phyloP scores from a whole-genome alignment of 108 stramenopile genomes.

The Craspedostauros australis region DNA sequence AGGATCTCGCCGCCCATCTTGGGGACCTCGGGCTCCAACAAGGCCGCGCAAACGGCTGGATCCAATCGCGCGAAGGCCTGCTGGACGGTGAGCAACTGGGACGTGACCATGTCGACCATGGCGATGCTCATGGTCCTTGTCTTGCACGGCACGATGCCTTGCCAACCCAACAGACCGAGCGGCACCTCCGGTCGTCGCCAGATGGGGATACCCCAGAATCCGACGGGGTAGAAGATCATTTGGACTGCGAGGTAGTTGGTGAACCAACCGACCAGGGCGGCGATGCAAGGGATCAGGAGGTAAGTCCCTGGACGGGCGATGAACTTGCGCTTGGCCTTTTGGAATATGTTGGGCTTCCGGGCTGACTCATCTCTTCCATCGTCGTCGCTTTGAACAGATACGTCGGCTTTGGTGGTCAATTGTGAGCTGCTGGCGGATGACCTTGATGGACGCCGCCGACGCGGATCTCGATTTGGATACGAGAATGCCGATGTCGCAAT shows the following conservation, averaged over 20 bases:
- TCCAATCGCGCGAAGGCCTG: constrained; percentile 76
- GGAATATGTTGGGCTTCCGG: not conserved
- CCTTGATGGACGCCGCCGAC: no score
- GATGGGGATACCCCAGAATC: constrained; percentile 74
- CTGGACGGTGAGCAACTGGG: constrained; percentile 67
- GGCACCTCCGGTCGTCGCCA: constrained; percentile 54
- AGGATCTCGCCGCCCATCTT: constrained; percentile 50
- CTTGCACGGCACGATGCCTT: constrained; percentile 87
- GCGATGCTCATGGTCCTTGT: constrained; percentile 72
- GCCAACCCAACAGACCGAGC: constrained; percentile 79
- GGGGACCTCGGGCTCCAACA: constrained; percentile 69
- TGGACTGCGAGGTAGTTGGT: constrained; percentile 89
- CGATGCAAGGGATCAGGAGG: constrained; percentile 79
- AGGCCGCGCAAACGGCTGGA: constrained; percentile 46
- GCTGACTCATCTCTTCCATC: constrained; percentile 6
- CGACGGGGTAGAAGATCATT: constrained; percentile 86
- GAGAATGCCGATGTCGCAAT: no score
- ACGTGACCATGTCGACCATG: constrained; percentile 84
- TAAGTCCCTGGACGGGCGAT: constrained; percentile 61
- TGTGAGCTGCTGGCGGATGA: no score
- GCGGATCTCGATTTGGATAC: no score
- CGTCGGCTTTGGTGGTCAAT: no score
- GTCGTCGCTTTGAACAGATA: no score
- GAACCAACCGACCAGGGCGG: constrained; percentile 91
- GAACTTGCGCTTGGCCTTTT: constrained; percentile 37